Percentiles rank a stretch among this genome's conserved stretches.
Conservation (phyloP, 2,329 filamentous ascomycete species). For the Pseudopyricularia cyperi region DNA sequence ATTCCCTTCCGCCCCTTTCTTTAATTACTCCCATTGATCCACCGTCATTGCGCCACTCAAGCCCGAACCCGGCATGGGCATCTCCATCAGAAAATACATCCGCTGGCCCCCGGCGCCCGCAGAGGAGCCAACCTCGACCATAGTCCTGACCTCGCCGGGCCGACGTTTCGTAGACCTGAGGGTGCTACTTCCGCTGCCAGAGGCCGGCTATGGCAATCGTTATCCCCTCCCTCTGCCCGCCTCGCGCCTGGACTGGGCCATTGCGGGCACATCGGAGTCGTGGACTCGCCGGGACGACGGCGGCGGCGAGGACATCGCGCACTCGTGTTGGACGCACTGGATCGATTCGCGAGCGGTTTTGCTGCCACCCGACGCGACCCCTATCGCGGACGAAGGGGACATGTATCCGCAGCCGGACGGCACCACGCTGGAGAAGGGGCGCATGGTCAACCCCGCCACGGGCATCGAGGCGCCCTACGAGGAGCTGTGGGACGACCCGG, state of each 20-base stretch:
- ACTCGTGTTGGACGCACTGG: conserved; percentile 43
- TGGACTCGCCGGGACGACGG: conserved; percentile 13
- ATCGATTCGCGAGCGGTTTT: conserved; percentile 37
- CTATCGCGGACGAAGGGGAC: conserved; percentile 40
- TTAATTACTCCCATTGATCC: background rate
- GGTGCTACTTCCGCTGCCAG: conserved; percentile 20
- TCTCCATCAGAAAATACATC: conserved; percentile 47
- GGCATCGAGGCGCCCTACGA: conserved; percentile 43
- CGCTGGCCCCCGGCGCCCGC: conserved; percentile 38
- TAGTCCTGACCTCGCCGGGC: conserved; percentile 48
- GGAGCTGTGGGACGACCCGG: conserved; percentile 45
- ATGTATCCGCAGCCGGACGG: conserved; percentile 32
- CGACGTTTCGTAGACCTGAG: conserved; percentile 50
- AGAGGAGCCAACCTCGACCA: conserved; percentile 48
- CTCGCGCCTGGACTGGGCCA: conserved; percentile 47
- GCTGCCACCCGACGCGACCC: conserved; percentile 6
- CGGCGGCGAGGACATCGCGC: conserved; percentile 13
- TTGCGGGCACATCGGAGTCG: conserved; percentile 41
- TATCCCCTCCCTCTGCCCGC: background rate
- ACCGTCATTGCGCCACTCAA: background rate
- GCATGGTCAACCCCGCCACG: conserved; percentile 45
- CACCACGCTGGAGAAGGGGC: conserved; percentile 39
- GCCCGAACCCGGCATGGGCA: conserved; percentile 19
- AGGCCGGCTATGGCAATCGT: background rate
- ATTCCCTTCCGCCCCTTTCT: too few relatives aligned